A percentile compares a stretch with the other conserved stretches of the same genome.
Conservation (phyloP, 208 protist species). For the Crithidia acanthocephali region DNA sequence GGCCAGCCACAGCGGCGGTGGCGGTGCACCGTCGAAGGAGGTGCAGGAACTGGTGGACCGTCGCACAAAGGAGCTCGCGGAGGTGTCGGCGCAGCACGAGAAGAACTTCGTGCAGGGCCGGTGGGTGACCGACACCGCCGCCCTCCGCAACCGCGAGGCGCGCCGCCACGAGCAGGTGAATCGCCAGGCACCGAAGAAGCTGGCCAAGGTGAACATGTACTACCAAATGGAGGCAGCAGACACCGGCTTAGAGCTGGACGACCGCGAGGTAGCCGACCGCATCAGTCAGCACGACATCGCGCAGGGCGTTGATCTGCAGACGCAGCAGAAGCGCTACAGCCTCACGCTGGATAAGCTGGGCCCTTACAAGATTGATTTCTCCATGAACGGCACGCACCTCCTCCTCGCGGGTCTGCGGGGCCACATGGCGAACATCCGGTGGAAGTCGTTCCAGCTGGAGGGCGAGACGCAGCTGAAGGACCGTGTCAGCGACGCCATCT, state of each 20-base stretch:
- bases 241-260: conserved; percentile 80
- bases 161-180: conserved; percentile 56
- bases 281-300: conserved; percentile 94
- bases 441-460: conserved; percentile 91
- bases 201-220: conserved; percentile 74
- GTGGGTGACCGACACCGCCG: conserved; percentile 79
- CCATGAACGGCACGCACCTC: conserved; percentile 93
- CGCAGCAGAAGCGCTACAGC: conserved; percentile 93
- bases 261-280: conserved; percentile 92
- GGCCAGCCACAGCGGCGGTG: conserved; percentile 12
- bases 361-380: conserved; percentile 96
- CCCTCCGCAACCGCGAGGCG: conserved; percentile 61
- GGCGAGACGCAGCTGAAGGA: conserved; percentile 96
- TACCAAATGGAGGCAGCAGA: conserved; percentile 63
- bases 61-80: conserved; percentile 62
- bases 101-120: conserved; percentile 69
- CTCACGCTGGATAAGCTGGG: conserved; percentile 94
- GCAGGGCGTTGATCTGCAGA: conserved; percentile 92
- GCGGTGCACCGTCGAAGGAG: conserved; percentile 55
- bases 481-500: conserved; percentile 93
- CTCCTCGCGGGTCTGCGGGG: conserved; percentile 95
- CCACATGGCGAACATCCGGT: conserved; percentile 96
- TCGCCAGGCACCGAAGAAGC: conserved; percentile 68
- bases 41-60: conserved; percentile 55
- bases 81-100: conserved; percentile 44